Evolutionary conservation across 352 stramenopile species (phyloP).

Genomic region (Saprolegnia parasitica): DNA sequence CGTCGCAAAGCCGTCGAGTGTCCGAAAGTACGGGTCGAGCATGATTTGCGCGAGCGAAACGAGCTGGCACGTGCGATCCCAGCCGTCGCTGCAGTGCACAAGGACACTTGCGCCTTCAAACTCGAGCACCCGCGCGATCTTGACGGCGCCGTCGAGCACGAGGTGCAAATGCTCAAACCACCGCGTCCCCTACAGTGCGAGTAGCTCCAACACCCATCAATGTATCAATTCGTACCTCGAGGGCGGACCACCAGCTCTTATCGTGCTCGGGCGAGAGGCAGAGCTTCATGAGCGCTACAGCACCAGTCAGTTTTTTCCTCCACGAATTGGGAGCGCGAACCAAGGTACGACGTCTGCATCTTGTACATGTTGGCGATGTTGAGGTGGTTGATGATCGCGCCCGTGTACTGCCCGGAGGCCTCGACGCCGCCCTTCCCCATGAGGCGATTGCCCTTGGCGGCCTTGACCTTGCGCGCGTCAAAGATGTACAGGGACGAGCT

Average conservation of each 20-base stretch:
- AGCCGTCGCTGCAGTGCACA: constrained; percentile 86
- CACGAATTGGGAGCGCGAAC: constrained; percentile 14
- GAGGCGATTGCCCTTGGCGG: constrained; percentile 83
- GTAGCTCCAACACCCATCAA: not conserved
- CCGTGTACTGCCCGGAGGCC: constrained; percentile 71
- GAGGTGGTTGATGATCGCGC: constrained; percentile 74
- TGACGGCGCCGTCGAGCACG: constrained; percentile 73
- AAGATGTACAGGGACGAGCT: constrained; percentile 73
- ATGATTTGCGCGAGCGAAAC: constrained; percentile 77
- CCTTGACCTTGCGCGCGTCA: constrained; percentile 85
- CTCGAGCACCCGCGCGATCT: constrained; percentile 83
- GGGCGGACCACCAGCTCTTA: constrained; percentile 57
- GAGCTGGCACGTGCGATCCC: constrained; percentile 81
- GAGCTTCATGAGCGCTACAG: constrained; percentile 60
- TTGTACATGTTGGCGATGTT: constrained; percentile 93
- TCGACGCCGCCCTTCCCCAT: constrained; percentile 91
- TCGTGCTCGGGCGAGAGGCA: constrained; percentile 65
- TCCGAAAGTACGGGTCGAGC: constrained; percentile 85
- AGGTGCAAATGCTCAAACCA: constrained; percentile 83
- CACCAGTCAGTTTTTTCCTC: not conserved
- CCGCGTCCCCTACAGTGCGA: constrained; percentile 37
- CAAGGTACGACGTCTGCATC: constrained; percentile 73
- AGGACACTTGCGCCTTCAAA: constrained; percentile 73
- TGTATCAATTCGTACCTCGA: constrained; percentile 38
- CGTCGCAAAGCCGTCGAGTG: constrained; percentile 71